Evolutionary conservation across 495 filamentous ascomycete species (phyloP), one percentile per base, ranked within the genome.

Genomic region (Aspergillus affinis): DNA sequence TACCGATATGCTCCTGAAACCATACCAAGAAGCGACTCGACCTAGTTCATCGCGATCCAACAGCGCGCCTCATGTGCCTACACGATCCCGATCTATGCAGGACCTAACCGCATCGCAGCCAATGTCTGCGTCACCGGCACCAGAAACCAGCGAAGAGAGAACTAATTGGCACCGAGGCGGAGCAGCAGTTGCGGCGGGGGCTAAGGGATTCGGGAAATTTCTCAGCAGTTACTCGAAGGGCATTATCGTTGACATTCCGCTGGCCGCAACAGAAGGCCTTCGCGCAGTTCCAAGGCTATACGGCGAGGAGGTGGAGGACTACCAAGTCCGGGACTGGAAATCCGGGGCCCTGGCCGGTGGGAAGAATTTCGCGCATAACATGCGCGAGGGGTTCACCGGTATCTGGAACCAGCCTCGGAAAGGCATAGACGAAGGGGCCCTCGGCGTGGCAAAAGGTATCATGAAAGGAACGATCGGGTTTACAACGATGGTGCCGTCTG

Each of bases 221-320:
- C 53, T 70, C 13, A 65, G 68, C 4, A 58, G 64, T 27, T 67
- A 68, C 51, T 73, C 68, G 57, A 78, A 74, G 58, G 76, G 74
- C 1, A 54, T 72, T 9, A 30, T 74, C 17, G 86, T 93, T 60
- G 88, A 92, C 63, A 77, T 94, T 20, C 81, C 83, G 5, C 73
- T 92, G 1, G 89, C 91, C 0, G 68, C 93, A 3, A 84, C 88
- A 3, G 90, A 93, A 65, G 91, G 91, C 2, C 89, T 93, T 59
- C 90, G 93, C 68, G 92, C 92, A 62, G 88, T 90, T 0, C 92
- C 92, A 0, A 82, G 89, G 0, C 77, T 96, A 1, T 91, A 91
- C 63, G 89, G 90, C 6, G 87, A 85, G 60, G 75, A 78, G 55
- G 82, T 79, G 26, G 65, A 63, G 23, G 65, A 73, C 26, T 65